Percentiles rank a stretch among this genome's conserved stretches.
phyloP scores from a whole-genome alignment of 2,329 filamentous ascomycete species.

The Fonsecaea multimorphosa region DNA sequence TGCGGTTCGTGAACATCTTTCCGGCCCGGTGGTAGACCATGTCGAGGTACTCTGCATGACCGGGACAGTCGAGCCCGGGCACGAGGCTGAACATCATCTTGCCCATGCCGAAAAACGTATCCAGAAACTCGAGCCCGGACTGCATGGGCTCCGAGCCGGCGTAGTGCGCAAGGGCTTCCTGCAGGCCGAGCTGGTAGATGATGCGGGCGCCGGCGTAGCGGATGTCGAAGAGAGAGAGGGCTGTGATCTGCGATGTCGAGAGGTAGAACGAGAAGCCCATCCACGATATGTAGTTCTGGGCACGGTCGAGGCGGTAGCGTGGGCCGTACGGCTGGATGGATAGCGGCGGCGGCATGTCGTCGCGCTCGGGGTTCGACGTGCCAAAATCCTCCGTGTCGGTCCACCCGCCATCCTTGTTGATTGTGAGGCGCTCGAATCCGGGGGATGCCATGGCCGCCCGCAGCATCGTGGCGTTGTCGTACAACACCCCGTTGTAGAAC shows the following conservation, averaged over 20 bases:
- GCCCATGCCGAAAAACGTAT: constrained; percentile 45
- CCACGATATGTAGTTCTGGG: constrained; percentile 58
- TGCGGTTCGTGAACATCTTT: constrained; percentile 37
- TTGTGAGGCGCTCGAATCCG: constrained; percentile 30
- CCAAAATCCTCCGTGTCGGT: constrained; percentile 30
- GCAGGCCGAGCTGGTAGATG: constrained; percentile 60
- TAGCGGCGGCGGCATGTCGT: constrained; percentile 39
- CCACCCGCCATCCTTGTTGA: constrained; percentile 39
- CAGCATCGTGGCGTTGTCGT: constrained; percentile 58
- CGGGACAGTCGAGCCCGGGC: constrained; percentile 42
- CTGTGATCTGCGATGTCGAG: constrained; percentile 52
- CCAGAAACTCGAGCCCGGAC: constrained; percentile 42
- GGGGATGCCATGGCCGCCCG: constrained; percentile 46
- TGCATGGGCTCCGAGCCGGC: constrained; percentile 46
- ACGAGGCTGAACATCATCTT: constrained; percentile 41
- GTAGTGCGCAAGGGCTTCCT: constrained; percentile 62
- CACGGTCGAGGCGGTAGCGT: constrained; percentile 51
- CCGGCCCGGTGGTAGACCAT: constrained; percentile 36
- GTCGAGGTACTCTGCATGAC: constrained; percentile 41
- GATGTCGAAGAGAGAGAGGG: constrained; percentile 58
- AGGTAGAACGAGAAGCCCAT: constrained; percentile 62
- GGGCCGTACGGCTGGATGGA: constrained; percentile 49
- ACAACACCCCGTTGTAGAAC: constrained; percentile 63
- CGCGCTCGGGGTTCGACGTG: constrained; percentile 18
- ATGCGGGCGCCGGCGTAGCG: constrained; percentile 58